Percentiles rank a stretch among this genome's conserved stretches.
Conservation (phyloP, 306 rosid genomes). For the Leucaena leucocephala region DNA sequence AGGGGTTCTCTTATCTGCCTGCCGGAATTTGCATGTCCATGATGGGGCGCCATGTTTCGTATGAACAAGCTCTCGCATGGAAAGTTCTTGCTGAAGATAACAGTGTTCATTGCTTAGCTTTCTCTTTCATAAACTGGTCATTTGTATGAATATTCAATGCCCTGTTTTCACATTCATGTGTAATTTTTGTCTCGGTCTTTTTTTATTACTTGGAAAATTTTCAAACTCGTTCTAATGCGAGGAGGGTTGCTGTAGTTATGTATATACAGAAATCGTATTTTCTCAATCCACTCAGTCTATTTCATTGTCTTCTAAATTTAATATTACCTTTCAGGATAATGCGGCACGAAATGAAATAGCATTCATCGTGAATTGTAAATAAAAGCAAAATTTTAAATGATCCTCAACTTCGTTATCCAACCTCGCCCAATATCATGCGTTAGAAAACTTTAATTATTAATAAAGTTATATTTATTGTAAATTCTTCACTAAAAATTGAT, state of each 20-base stretch:
- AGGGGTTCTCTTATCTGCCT: conserved; percentile 67
- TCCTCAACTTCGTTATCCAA: too few relatives aligned
- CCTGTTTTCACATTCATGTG: background rate
- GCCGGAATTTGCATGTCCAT: conserved; percentile 74
- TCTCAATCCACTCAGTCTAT: background rate
- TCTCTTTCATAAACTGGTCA: conserved; percentile 73
- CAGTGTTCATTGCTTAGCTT: conserved; percentile 67
- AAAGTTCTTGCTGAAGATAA: conserved; percentile 63
- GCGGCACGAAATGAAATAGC: too few relatives aligned
- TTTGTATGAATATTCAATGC: conserved; percentile 52
- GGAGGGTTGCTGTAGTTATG: background rate
- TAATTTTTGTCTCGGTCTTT: background rate
- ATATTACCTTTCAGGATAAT: too few relatives aligned
- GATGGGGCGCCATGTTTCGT: conserved; percentile 70
- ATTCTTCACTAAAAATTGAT: too few relatives aligned
- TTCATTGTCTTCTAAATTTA: too few relatives aligned
- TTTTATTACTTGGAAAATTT: background rate
- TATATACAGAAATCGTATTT: background rate
- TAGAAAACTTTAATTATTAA: too few relatives aligned
- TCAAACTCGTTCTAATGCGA: background rate
- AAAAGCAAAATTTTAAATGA: too few relatives aligned
- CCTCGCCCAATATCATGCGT: too few relatives aligned
- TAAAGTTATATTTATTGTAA: too few relatives aligned
- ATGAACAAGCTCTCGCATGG: conserved; percentile 76
- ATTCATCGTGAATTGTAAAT: too few relatives aligned